Evolutionary conservation across 2,329 filamentous ascomycete genomes (phyloP), one percentile per base, ranked within the genome.

Genomic region (Fusarium illudens): DNA sequence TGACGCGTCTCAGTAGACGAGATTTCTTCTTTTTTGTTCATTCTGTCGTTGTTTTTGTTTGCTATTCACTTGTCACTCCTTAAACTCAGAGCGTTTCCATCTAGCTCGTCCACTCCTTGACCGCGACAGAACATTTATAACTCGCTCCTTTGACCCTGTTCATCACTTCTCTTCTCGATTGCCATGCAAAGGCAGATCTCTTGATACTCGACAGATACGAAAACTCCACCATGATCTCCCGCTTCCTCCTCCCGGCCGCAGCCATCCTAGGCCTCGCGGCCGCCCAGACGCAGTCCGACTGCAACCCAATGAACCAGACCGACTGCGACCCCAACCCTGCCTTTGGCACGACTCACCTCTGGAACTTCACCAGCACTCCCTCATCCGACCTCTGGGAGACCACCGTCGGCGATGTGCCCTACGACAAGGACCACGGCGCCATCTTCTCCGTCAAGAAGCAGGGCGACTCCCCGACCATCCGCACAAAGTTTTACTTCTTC

Each of bases 401-500:
- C 52, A 90, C 87, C 9, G 89, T 89, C 53, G 92, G 92, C 52
- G 79, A 79, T 9, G 83, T 95, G 58, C 81, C 82, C 13, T 94
- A 90, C 76, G 84, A 84, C 59, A 76, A 84, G 46, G 81, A 87
- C 0, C 78, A 81, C n/a, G 92, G 91, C 34, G 91, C 92, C 44
- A 81, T 86, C 58, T 94, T 96, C 80, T 90, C 86, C 53, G 89
- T 97, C 79, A 81, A 78, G 58, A 84, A 90, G 76, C 85, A 88
- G 67, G 88, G 90, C 66, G 88, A 96, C 73, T 91, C 93, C 0
- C 92, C 93, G 1, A 96, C 93, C 1, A 86, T 97, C 65, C 86
- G 89, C 68, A 89, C 91, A 48, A 88, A 89, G 72, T 95, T 94
- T 77, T 96, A 93, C 81, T 91, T 97, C 79, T 94, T 96, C 83